Base-by-base conservation (phyloP, 2,329 filamentous ascomycete species). In the Cytospora piceicola region DNA sequence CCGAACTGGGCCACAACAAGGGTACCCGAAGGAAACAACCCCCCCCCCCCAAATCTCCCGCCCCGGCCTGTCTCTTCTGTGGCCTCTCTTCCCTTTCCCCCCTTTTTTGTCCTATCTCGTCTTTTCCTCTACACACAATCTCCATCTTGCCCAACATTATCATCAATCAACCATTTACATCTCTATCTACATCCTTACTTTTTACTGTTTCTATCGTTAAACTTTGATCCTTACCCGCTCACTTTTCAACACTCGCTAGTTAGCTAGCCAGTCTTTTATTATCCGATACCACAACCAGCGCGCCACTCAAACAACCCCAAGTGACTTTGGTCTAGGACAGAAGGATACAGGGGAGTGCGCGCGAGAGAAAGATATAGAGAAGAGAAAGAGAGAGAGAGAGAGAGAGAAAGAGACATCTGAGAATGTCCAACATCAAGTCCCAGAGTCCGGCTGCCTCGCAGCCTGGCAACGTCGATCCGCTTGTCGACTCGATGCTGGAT, bases 401-500 rank as follows among this genome's bases (percentile, higher is more conserved):
- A 42, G 27, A n/a, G 17, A 56, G 15, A 49, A 59, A 58, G 54
- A 62, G 32, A 36, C 36, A 39, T 15, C 8, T 24, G n/a, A 66
- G 59, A 60, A 73, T 70, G 71, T 73, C 71, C 49, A 66, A 70
- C 29, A 69, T 73, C 65, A 62, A 62, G n/a, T 73, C 73, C 4
- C 72, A 68, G 32, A 72, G 68, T 54, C 70, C 70, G 66, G 69
- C 70, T 69, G 72, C 59, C 61, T 69, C 72, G 60, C 70, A 73
- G 57, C 76, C 80, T 61, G 76, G 74, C 71, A 77, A 80, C 66
- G 79, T 80, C 66, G 80, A 82, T 70, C 80, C 83, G 71, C 80
- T 83, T 64, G 75, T 87, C 71, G 87, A 89, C 71, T 82, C 83
- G 36, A 78, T 88, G 56, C 78, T 89, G 74, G 86, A 89, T 71